Percentiles rank a stretch among this genome's conserved stretches.
These are phyloP conservation scores for Pythium plurisporium DNA, from an alignment of 352 stramenopile genomes.

Conservation along the genomic window DNA sequence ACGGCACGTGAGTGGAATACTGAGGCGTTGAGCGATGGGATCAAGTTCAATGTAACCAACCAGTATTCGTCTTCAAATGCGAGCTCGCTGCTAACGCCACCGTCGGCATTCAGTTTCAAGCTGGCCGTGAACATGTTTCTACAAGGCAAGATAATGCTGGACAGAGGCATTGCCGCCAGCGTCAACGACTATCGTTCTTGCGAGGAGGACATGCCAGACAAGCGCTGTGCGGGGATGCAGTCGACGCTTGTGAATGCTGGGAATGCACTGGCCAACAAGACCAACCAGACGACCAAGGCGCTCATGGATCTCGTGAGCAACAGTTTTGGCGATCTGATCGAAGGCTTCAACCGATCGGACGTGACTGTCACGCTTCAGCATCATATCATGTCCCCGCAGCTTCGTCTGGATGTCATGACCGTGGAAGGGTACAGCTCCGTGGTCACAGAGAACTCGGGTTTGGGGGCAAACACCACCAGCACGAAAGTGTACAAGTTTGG, in stretches of 20 bases:
- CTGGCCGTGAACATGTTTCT: slow-evolving; percentile 29
- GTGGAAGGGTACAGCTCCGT: not conserved
- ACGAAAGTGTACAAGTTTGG: slow-evolving; percentile 12
- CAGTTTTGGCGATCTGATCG: not conserved
- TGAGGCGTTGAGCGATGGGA: slow-evolving; percentile 17
- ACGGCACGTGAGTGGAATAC: slow-evolving; percentile 40
- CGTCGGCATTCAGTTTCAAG: not conserved
- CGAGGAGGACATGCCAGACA: slow-evolving; percentile 24
- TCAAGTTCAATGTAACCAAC: slow-evolving; percentile 1
- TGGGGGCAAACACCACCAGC: too few relatives aligned
- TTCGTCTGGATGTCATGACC: not conserved
- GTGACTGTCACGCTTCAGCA: not conserved
- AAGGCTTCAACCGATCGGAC: slow-evolving; percentile 2
- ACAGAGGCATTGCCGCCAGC: slow-evolving; percentile 29
- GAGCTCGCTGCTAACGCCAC: not conserved
- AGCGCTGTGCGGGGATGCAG: not conserved
- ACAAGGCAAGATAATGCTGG: slow-evolving; percentile 34
- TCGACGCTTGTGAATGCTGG: not conserved
- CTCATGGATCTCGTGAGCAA: not conserved
- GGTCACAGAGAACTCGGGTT: too few relatives aligned
- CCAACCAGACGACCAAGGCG: not conserved
- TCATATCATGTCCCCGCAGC: not conserved
- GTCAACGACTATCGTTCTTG: slow-evolving; percentile 30
- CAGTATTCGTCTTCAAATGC: not conserved
- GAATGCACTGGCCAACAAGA: not conserved